Percentiles rank a stretch among this genome's conserved stretches.
These are phyloP conservation scores for Tuber magnatum DNA, from an alignment of 495 filamentous ascomycete genomes.

Conservation along the genomic window DNA sequence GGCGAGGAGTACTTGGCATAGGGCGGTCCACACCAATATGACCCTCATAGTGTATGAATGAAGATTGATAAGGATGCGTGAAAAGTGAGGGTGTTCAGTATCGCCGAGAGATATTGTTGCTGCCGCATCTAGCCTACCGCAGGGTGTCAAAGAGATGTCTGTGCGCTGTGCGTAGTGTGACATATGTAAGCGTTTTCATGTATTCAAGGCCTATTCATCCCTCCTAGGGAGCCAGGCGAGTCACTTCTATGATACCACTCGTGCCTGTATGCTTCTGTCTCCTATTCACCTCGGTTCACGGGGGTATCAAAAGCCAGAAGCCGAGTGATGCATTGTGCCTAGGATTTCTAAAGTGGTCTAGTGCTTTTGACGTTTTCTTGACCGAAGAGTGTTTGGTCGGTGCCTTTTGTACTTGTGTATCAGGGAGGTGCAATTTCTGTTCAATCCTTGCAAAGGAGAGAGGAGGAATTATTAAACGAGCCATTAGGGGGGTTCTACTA, in stretches of 20 bases:
- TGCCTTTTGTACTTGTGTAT: neutral
- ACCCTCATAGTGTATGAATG: neutral
- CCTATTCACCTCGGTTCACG: neutral
- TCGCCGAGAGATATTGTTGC: neutral
- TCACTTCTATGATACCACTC: neutral
- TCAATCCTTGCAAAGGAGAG: neutral
- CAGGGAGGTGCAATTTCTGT: neutral
- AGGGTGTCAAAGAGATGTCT: too few relatives aligned
- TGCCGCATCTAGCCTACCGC: too few relatives aligned
- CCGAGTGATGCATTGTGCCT: too few relatives aligned
- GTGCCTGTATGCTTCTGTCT: neutral
- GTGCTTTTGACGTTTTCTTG: too few relatives aligned
- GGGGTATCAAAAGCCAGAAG: neutral
- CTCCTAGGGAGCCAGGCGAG: too few relatives aligned
- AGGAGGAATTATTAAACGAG: neutral
- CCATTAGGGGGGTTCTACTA: neutral
- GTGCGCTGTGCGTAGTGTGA: too few relatives aligned
- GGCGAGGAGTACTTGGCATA: neutral
- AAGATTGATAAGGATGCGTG: neutral
- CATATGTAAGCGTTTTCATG: too few relatives aligned
- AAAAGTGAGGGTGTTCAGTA: neutral
- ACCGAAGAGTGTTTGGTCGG: neutral
- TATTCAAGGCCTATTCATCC: too few relatives aligned
- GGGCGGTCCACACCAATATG: neutral
- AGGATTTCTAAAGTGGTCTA: too few relatives aligned